Conservation (phyloP, 1,139 yeast species). For the Kodamaea derodonti region DNA sequence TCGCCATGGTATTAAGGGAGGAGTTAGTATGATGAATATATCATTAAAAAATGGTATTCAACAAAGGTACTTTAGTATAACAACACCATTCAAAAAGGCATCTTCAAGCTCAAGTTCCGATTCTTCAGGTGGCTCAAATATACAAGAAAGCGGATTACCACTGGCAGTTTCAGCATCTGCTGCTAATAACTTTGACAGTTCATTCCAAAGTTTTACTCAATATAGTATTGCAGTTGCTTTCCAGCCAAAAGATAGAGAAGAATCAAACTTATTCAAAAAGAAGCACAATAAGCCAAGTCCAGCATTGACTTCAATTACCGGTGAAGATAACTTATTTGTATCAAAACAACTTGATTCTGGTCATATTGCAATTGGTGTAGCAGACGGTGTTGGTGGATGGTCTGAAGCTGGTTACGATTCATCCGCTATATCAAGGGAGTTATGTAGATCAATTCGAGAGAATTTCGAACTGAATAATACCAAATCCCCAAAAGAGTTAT, state of each 20-base stretch:
- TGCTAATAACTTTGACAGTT: conserved; percentile 19
- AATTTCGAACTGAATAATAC: conserved; percentile 22
- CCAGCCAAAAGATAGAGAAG: conserved; percentile 66
- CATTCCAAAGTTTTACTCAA: conserved; percentile 25
- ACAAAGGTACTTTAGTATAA: conserved; percentile 6
- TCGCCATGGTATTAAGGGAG: conserved; percentile 8
- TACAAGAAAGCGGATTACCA: background rate
- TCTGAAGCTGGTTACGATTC: conserved; percentile 88
- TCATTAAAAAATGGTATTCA: background rate
- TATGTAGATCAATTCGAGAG: conserved; percentile 43
- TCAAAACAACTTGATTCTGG: conserved; percentile 41
- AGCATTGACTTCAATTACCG: conserved; percentile 57
- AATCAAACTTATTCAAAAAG: conserved; percentile 39
- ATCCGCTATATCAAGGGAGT: conserved; percentile 70
- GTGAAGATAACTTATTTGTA: conserved; percentile 82
- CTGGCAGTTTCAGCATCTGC: conserved; percentile 10
- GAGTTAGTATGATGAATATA: background rate
- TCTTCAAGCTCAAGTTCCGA: conserved; percentile 7
- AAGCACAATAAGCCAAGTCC: conserved; percentile 30
- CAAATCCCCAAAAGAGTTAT: conserved; percentile 46
- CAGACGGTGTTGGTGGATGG: conserved; percentile 99
- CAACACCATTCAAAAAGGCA: conserved; percentile 16
- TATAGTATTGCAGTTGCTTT: conserved; percentile 66
- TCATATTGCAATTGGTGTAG: conserved; percentile 74
- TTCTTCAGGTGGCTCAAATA: conserved; percentile 2